Evolutionary conservation across 371 early-diverging fungal genomes (phyloP).

Genomic region (Haplosporangium sp.): DNA sequence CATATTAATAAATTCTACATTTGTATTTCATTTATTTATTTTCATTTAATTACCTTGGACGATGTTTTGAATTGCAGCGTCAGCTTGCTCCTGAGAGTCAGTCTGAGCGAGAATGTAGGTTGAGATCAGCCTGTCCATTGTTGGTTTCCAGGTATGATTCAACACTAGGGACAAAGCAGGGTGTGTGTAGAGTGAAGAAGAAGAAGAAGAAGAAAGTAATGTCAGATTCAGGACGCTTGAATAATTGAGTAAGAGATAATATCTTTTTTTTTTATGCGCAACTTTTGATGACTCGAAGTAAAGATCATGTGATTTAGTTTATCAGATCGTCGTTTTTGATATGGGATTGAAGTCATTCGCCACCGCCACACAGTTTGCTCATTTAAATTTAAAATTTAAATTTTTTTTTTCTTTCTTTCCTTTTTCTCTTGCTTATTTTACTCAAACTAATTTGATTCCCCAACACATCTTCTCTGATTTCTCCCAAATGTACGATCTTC

Average conservation of each 20-base stretch:
- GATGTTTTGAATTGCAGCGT: conserved; percentile 56
- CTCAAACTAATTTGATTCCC: neutral
- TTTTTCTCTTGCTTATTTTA: neutral
- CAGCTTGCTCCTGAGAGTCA: conserved; percentile 55
- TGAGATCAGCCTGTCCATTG: conserved; percentile 56
- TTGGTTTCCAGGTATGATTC: conserved; percentile 14
- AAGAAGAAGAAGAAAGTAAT: neutral
- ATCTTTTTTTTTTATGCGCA: too few relatives aligned
- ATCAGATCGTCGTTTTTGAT: too few relatives aligned
- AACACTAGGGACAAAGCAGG: neutral
- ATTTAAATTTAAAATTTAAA: too few relatives aligned
- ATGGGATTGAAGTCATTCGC: too few relatives aligned
- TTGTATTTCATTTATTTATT: too few relatives aligned
- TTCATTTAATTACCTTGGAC: conserved; percentile 36
- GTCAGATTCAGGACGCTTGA: neutral
- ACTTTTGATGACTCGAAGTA: neutral
- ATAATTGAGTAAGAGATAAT: too few relatives aligned
- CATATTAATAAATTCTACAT: too few relatives aligned
- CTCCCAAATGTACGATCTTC: conserved; percentile 47
- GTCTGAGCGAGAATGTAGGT: conserved; percentile 56
- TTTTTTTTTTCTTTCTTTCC: conserved; percentile 1
- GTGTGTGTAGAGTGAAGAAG: neutral
- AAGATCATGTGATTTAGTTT: too few relatives aligned
- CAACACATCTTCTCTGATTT: too few relatives aligned
- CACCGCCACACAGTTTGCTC: too few relatives aligned